A percentile compares a stretch with the other conserved stretches of the same genome.
Conservation (phyloP, 2,329 filamentous ascomycete genomes). For the Periconia sp. region DNA sequence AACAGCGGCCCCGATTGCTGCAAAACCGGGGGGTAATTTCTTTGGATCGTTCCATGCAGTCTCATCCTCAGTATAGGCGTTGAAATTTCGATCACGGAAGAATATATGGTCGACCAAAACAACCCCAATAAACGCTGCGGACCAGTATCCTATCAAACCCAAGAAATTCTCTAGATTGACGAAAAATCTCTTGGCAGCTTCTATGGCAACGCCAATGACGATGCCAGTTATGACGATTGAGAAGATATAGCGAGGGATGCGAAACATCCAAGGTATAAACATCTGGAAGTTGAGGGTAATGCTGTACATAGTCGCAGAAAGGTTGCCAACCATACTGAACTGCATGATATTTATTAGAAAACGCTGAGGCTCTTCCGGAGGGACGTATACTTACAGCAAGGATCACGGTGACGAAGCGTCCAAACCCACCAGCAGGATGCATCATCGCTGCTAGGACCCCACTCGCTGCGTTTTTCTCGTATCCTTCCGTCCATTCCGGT, state of each 20-base stretch:
- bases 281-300: conserved; percentile 68
- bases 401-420: conserved; percentile 63
- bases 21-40: conserved; percentile 45
- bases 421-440: conserved; percentile 59
- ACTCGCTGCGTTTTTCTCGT: conserved; percentile 57
- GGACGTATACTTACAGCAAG: conserved; percentile 51
- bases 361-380: background rate
- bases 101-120: conserved; percentile 42
- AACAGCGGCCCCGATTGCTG: conserved; percentile 43
- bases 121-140: conserved; percentile 36
- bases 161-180: conserved; percentile 51
- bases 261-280: conserved; percentile 58
- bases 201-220: conserved; percentile 61
- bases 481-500: conserved; percentile 57
- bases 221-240: conserved; percentile 60
- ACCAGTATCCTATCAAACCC: conserved; percentile 41
- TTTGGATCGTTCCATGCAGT: conserved; percentile 43
- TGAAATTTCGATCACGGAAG: conserved; percentile 37
- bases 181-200: conserved; percentile 60
- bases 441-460: conserved; percentile 64
- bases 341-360: conserved; percentile 5
- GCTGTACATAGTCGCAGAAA: conserved; percentile 62
- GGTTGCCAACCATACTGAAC: conserved; percentile 57
- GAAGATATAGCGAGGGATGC: conserved; percentile 60
- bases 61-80: conserved; percentile 41